A percentile compares a stretch with the other conserved stretches of the same genome.
phyloP scores from a whole-genome alignment of 208 protist genomes.

The Acanthamoeba culbertsoni region DNA sequence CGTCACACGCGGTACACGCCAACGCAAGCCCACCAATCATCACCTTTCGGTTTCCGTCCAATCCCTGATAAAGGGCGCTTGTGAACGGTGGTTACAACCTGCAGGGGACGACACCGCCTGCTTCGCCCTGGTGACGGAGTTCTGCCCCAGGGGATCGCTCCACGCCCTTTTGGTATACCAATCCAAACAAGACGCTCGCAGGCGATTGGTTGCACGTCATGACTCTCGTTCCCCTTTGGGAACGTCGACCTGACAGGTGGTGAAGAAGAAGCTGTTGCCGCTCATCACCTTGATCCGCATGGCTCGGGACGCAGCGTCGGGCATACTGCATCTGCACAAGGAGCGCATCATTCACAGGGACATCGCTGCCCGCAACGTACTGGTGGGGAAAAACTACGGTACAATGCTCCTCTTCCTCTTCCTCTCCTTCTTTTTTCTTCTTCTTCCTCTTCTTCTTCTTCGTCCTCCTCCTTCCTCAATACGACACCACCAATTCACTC shows the following conservation, averaged over 20 bases:
- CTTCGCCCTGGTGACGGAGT: conserved; percentile 22
- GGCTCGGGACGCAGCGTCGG: background rate
- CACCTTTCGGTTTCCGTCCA: background rate
- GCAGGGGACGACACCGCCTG: background rate
- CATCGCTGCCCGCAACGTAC: conserved; percentile 27
- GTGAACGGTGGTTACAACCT: background rate
- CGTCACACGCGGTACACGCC: too few relatives aligned
- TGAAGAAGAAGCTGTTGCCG: background rate
- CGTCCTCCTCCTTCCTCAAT: background rate
- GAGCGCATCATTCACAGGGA: conserved; percentile 34
- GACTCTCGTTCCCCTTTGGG: too few relatives aligned
- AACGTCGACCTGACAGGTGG: background rate
- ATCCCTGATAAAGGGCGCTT: background rate
- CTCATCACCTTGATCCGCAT: background rate
- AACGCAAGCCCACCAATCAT: background rate
- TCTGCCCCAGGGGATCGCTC: background rate
- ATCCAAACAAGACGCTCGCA: background rate
- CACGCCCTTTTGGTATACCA: background rate
- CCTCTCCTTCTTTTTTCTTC: too few relatives aligned
- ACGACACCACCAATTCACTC: too few relatives aligned
- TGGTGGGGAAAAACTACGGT: conserved; percentile 33
- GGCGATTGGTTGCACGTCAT: background rate
- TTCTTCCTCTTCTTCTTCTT: too few relatives aligned
- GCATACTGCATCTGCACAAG: conserved; percentile 50
- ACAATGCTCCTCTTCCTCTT: too few relatives aligned